Conservation (phyloP, 495 filamentous ascomycete species). For the Thermothielavioides terrestris region DNA sequence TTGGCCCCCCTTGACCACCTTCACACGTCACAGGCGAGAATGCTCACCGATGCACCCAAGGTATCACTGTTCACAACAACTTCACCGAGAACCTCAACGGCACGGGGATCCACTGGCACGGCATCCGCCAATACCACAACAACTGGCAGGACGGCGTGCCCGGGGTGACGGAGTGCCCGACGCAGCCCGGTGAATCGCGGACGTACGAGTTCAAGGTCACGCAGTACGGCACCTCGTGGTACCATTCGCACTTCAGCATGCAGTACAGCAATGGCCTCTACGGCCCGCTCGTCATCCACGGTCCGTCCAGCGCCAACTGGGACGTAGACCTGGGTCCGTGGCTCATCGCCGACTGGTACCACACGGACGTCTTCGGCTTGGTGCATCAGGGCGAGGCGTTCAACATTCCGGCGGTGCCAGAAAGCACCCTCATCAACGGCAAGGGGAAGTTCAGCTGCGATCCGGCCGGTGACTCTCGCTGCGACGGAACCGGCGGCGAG, state of each 20-base stretch:
- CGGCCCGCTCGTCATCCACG: constrained; percentile 40
- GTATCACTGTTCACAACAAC: too few relatives aligned
- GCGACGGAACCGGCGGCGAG: too few relatives aligned
- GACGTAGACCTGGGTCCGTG: constrained; percentile 29
- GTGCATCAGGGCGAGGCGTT: constrained; percentile 31
- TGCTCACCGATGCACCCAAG: too few relatives aligned
- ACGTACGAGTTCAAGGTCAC: constrained; percentile 46
- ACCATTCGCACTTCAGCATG: constrained; percentile 45
- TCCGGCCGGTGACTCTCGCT: too few relatives aligned
- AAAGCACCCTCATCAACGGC: constrained; percentile 26
- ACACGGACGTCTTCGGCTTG: constrained; percentile 8
- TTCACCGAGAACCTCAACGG: too few relatives aligned
- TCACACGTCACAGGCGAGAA: too few relatives aligned
- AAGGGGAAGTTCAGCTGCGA: constrained; percentile 21
- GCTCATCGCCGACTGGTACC: constrained; percentile 27
- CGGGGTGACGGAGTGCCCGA: constrained; percentile 41
- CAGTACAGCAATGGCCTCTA: constrained; percentile 42
- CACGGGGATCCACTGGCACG: constrained; percentile 35
- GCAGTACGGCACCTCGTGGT: constrained; percentile 51
- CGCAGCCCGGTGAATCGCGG: constrained; percentile 34
- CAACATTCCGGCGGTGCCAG: constrained; percentile 5
- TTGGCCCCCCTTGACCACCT: too few relatives aligned
- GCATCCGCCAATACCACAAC: constrained; percentile 26
- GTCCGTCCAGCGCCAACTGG: constrained; percentile 32
- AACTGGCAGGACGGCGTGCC: constrained; percentile 38